Base-by-base conservation (phyloP, 2,329 filamentous ascomycete genomes). In the Pseudogymnoascus sp. region DNA sequence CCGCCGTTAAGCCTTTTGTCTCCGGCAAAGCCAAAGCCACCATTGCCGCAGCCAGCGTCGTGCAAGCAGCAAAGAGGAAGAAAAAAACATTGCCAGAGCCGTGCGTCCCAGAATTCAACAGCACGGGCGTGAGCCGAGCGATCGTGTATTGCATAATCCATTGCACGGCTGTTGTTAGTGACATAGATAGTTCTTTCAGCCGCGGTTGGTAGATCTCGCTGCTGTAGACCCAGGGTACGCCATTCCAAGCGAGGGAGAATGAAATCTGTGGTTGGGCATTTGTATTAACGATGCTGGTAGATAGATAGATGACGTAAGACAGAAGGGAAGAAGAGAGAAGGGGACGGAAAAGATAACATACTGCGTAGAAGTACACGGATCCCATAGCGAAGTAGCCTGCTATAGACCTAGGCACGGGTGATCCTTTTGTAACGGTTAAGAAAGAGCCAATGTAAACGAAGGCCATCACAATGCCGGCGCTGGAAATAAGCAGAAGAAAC, bases 21-120 rank as follows among this genome's bases (percentile, higher is more conserved):
- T 93, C 89, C 62, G 88, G 84, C 53, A 92, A 82, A 71, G 90
- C 90, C 74, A 91, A 88, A 76, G 87, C 92, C 29, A 92, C 87
- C 11, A 90, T 74, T 0, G 84, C 66, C 0, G 84, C 82, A 1
- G 82, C 87, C 0, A 83, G 76, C 26, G 88, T 77, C 67, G 88
- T 87, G 71, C 87, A 90, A 0, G 79, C 85, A 0, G 88, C 88
- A 74, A 91, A 91, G 56, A 71, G 69, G 63, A 70, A 70, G 64
- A 69, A 70, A 60, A 70, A 69, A 6, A 68, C 68, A 7, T 66
- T 68, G 7, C 62, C 61, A n/a, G 66, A 23, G 2, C 33, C 42
- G 9, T 64, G 42, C 0, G 44, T 29, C 15, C 44, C 44, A 50
- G 44, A 50, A 29, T 29, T 50, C 15, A 71, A 62, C 67, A 71